Conservation (phyloP, 805 yeast species). For the Brettanomyces anomalus region DNA sequence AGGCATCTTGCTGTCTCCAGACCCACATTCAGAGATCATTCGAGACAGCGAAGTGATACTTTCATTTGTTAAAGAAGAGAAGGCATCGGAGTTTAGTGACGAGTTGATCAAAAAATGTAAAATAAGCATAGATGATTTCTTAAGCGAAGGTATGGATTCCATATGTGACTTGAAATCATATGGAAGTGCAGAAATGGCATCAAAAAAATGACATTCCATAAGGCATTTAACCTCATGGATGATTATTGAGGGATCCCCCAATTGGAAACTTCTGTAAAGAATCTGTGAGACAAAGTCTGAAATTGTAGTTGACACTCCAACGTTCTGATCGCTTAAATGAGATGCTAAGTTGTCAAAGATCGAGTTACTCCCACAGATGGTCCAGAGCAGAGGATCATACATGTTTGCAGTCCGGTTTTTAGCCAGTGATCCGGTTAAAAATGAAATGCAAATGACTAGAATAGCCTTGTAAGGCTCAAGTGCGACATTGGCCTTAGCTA, state of each 20-base stretch:
- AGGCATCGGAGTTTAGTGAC: background rate
- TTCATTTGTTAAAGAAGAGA: background rate
- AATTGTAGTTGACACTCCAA: conserved; percentile 33
- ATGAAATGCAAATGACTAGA: conserved; percentile 25
- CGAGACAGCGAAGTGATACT: conserved; percentile 1
- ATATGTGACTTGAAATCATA: conserved; percentile 1
- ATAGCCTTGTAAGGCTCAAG: conserved; percentile 18
- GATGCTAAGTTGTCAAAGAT: conserved; percentile 34
- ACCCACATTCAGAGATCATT: background rate
- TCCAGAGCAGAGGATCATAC: conserved; percentile 15
- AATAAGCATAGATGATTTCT: background rate
- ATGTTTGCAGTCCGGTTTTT: conserved; percentile 22
- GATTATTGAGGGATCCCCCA: conserved; percentile 25
- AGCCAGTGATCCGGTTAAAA: conserved; percentile 36
- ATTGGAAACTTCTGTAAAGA: conserved; percentile 32
- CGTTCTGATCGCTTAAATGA: conserved; percentile 34
- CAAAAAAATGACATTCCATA: conserved; percentile 9
- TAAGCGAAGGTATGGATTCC: background rate
- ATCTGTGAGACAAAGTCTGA: conserved; percentile 38
- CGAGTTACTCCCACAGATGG: conserved; percentile 22
- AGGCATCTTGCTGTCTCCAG: background rate
- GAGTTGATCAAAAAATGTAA: background rate
- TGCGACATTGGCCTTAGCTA: conserved; percentile 12
- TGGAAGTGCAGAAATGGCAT: conserved; percentile 2
- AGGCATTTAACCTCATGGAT: conserved; percentile 6